A percentile compares a stretch with the other conserved stretches of the same genome.
phyloP scores from a whole-genome alignment of 139 green algal species.

The Haematococcus lacustris region DNA sequence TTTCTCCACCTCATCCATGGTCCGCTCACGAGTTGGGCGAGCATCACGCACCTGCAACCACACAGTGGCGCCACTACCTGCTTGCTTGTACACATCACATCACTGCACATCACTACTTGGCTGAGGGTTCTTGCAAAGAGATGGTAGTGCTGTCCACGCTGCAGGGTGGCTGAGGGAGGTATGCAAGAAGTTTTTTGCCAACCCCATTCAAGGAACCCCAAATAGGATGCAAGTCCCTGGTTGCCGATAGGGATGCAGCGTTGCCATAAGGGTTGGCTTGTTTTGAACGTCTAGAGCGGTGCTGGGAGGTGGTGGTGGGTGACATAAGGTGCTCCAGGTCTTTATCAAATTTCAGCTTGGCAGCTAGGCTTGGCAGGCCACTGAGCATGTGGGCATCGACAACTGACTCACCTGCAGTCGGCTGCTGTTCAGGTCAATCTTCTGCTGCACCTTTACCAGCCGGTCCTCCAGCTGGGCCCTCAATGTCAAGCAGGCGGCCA shows the following conservation, averaged over 20 bases:
- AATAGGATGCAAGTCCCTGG: background rate
- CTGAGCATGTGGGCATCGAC: too few relatives aligned
- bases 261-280: too few relatives aligned
- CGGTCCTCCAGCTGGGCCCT: background rate
- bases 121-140: background rate
- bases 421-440: background rate
- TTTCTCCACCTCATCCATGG: slow-evolving; percentile 37
- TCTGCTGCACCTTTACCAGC: background rate
- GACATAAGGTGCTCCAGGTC: background rate
- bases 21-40: slow-evolving; percentile 21
- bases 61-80: too few relatives aligned
- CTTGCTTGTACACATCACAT: too few relatives aligned
- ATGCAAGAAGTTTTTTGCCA: too few relatives aligned
- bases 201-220: too few relatives aligned
- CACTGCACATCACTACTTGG: background rate
- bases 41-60: slow-evolving; percentile 11
- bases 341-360: background rate
- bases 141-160: too few relatives aligned
- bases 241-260: too few relatives aligned
- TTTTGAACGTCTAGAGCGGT: too few relatives aligned
- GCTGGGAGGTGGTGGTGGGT: background rate
- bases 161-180: too few relatives aligned
- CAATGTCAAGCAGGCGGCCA: background rate
- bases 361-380: too few relatives aligned
- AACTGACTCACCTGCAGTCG: background rate